phyloP scores from a whole-genome alignment of 495 filamentous ascomycete species.

The Penicillium paxilli region DNA sequence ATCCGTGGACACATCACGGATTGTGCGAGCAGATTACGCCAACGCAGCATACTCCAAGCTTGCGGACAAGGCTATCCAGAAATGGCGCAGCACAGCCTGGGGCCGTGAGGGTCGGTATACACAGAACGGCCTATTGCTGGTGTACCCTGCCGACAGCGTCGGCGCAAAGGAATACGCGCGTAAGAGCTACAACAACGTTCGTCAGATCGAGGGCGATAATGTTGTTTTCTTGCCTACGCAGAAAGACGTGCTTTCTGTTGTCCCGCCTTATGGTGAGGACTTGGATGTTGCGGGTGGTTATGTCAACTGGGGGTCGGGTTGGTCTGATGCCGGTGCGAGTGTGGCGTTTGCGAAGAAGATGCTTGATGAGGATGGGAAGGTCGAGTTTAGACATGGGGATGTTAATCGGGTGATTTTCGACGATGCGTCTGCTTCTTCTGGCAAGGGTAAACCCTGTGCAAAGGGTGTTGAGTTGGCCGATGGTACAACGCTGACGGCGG shows the following conservation, averaged over 20 bases:
- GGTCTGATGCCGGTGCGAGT: conserved; percentile 76
- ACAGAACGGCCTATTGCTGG: conserved; percentile 73
- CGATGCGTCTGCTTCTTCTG: background rate
- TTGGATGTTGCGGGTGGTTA: conserved; percentile 67
- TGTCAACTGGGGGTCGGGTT: conserved; percentile 76
- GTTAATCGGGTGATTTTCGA: conserved; percentile 55
- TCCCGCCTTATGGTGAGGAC: conserved; percentile 49
- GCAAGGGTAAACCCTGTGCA: conserved; percentile 33
- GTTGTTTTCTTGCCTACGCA: conserved; percentile 50
- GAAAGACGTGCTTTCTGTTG: conserved; percentile 39
- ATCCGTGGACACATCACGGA: conserved; percentile 73
- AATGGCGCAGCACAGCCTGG: conserved; percentile 67
- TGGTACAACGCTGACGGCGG: conserved; percentile 58
- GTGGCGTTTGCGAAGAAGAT: conserved; percentile 69
- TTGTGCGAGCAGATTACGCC: conserved; percentile 81
- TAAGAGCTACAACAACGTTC: conserved; percentile 66
- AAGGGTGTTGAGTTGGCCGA: conserved; percentile 54
- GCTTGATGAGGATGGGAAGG: conserved; percentile 57
- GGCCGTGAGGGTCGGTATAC: conserved; percentile 70
- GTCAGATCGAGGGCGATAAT: conserved; percentile 38
- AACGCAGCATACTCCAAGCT: conserved; percentile 70
- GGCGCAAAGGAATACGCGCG: conserved; percentile 64
- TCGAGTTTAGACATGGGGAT: conserved; percentile 63
- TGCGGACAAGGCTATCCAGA: conserved; percentile 61
- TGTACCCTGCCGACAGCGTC: conserved; percentile 50